A percentile compares a stretch with the other conserved stretches of the same genome.
Evolutionary conservation across 2,329 filamentous ascomycete species (phyloP).

Genomic region (Metarhizium robertsii): DNA sequence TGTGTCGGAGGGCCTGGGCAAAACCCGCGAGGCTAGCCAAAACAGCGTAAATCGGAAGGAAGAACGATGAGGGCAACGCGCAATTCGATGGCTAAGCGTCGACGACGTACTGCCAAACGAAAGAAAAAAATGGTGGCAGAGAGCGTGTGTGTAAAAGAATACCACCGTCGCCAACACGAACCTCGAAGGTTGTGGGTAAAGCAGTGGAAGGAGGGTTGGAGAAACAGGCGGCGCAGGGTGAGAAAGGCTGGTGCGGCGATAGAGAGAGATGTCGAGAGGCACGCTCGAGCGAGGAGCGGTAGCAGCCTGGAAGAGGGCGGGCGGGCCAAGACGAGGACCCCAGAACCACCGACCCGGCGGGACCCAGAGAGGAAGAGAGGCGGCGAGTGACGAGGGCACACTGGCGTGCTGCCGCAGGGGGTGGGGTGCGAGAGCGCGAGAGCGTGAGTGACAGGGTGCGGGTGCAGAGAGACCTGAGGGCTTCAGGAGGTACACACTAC

Average conservation of each 20-base stretch:
- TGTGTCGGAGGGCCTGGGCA: not conserved
- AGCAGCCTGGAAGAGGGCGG: slow-evolving; percentile 2
- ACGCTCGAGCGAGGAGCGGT: not conserved
- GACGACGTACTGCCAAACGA: not conserved
- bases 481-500: not conserved
- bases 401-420: not conserved
- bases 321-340: slow-evolving; percentile 5
- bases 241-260: slow-evolving; percentile 2
- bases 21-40: not conserved
- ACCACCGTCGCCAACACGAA: not conserved
- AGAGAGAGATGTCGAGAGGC: not conserved
- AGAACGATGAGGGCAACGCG: not conserved
- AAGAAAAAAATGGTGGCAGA: not conserved
- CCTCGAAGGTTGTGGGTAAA: slow-evolving; percentile 1
- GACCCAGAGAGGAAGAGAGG: not conserved
- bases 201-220: slow-evolving; percentile 4
- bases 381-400: not conserved
- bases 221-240: slow-evolving; percentile 5
- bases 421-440: not conserved
- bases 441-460: not conserved
- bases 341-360: not conserved
- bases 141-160: not conserved
- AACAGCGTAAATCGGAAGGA: not conserved
- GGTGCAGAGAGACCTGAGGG: not conserved
- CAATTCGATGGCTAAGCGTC: not conserved